Evolutionary conservation across 1,284 basidiomycete species (phyloP).

Genomic region (Flammula alnicola): DNA sequence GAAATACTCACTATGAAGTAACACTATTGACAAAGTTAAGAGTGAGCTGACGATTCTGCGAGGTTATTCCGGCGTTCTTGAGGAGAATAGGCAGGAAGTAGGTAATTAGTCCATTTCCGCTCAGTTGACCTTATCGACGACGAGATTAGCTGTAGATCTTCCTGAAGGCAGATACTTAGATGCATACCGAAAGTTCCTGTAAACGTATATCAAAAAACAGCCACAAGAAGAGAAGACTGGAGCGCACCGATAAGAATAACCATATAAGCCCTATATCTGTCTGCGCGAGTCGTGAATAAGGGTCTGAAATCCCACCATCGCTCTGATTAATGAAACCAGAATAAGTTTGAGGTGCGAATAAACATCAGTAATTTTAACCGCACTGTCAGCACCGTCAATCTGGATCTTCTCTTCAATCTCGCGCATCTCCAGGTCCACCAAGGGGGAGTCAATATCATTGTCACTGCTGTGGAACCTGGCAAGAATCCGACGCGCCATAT

Average conservation of each 20-base stretch:
- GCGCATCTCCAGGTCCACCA: slow-evolving; percentile 54
- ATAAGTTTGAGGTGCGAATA: too few relatives aligned
- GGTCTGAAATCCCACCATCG: slow-evolving; percentile 60
- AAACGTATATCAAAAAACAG: background rate
- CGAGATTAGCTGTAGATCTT: background rate
- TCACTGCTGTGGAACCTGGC: slow-evolving; percentile 52
- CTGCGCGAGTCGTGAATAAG: slow-evolving; percentile 48
- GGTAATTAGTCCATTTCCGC: slow-evolving; percentile 52
- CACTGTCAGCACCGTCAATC: slow-evolving; percentile 49
- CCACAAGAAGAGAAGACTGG: background rate
- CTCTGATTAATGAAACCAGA: too few relatives aligned
- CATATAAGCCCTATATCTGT: slow-evolving; percentile 54
- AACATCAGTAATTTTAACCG: slow-evolving; percentile 23
- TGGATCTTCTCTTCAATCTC: slow-evolving; percentile 57
- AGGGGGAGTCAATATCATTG: slow-evolving; percentile 50
- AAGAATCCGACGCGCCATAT: slow-evolving; percentile 46
- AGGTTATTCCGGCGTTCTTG: slow-evolving; percentile 48
- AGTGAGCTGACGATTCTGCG: slow-evolving; percentile 44
- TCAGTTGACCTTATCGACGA: slow-evolving; percentile 35
- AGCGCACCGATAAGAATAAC: slow-evolving; percentile 51
- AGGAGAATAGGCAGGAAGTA: slow-evolving; percentile 53
- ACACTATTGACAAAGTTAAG: slow-evolving; percentile 56
- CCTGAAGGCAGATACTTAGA: background rate
- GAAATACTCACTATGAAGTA: slow-evolving; percentile 45
- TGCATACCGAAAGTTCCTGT: slow-evolving; percentile 41